Conservation (phyloP, 2,329 filamentous ascomycete species). For the Trichoderma aggressivum region DNA sequence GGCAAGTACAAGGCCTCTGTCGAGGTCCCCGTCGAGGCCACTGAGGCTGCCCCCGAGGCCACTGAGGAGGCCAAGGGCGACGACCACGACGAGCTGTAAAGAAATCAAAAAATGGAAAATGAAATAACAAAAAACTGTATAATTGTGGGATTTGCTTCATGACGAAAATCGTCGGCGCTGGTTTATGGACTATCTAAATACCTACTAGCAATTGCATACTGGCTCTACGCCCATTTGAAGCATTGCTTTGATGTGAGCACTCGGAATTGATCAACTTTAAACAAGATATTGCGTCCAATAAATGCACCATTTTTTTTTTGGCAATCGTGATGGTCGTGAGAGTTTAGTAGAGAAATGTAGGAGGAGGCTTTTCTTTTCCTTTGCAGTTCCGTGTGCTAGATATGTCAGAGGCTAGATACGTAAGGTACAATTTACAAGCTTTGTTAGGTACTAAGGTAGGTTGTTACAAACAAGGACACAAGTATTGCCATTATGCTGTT, state of each 20-base stretch:
- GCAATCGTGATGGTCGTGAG: not conserved
- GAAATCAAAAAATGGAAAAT: slow-evolving; percentile 8
- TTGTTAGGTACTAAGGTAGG: not conserved
- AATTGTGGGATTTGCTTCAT: slow-evolving; percentile 31
- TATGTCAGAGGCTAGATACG: not conserved
- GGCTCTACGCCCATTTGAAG: slow-evolving; percentile 28
- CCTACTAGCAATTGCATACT: slow-evolving; percentile 24
- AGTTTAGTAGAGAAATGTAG: not conserved
- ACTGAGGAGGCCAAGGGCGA: slow-evolving; percentile 46
- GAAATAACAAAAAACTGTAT: slow-evolving; percentile 26
- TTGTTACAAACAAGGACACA: slow-evolving; percentile 1
- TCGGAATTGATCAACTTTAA: slow-evolving; percentile 13
- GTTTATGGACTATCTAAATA: slow-evolving; percentile 26
- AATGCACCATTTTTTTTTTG: not conserved
- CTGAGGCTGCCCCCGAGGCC: slow-evolving; percentile 52
- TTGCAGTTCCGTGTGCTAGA: not conserved
- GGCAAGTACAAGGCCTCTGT: slow-evolving; percentile 82
- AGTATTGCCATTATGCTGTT: not conserved
- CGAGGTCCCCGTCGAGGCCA: slow-evolving; percentile 50
- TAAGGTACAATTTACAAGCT: slow-evolving; percentile 3
- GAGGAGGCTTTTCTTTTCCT: not conserved
- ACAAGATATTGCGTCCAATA: not conserved
- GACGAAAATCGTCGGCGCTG: slow-evolving; percentile 34
- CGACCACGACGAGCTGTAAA: slow-evolving; percentile 81
- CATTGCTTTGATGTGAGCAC: slow-evolving; percentile 21